phyloP scores from a whole-genome alignment of 2,329 filamentous ascomycete species.

The Waltergamsia citrina region DNA sequence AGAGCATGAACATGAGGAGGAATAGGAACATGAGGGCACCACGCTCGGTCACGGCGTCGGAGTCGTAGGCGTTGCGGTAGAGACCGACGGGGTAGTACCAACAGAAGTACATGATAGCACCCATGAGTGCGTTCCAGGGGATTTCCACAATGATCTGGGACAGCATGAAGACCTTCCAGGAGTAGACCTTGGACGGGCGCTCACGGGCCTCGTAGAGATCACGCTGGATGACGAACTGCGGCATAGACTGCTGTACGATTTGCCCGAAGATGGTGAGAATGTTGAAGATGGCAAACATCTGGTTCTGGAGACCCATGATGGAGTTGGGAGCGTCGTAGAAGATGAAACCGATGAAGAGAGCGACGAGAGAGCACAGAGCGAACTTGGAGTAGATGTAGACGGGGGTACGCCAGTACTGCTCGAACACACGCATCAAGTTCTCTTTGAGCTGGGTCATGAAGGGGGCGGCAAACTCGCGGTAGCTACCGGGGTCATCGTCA shows the following conservation, averaged over 20 bases:
- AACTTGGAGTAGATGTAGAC: slow-evolving; percentile 82
- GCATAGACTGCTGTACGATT: slow-evolving; percentile 73
- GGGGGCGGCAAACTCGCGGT: slow-evolving; percentile 72
- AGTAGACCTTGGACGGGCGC: slow-evolving; percentile 74
- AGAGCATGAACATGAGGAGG: slow-evolving; percentile 65
- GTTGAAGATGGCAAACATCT: slow-evolving; percentile 83
- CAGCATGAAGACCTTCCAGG: slow-evolving; percentile 78
- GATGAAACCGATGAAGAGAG: slow-evolving; percentile 75
- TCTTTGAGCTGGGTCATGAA: slow-evolving; percentile 58
- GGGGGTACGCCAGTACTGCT: slow-evolving; percentile 88
- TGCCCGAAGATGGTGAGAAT: slow-evolving; percentile 74
- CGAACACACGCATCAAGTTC: slow-evolving; percentile 67
- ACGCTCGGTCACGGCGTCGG: slow-evolving; percentile 54
- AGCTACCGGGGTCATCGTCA: slow-evolving; percentile 31
- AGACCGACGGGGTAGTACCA: slow-evolving; percentile 86
- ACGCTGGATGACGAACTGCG: slow-evolving; percentile 74
- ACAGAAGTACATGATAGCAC: slow-evolving; percentile 65
- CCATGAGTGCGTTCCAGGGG: slow-evolving; percentile 73
- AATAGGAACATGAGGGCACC: slow-evolving; percentile 74
- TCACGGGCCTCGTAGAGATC: slow-evolving; percentile 79
- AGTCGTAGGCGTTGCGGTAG: slow-evolving; percentile 56
- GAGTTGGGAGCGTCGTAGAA: slow-evolving; percentile 66
- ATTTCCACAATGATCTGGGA: slow-evolving; percentile 78
- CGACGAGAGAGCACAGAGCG: slow-evolving; percentile 51
- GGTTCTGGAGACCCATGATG: slow-evolving; percentile 73